Base-by-base conservation (phyloP, 257 asterid genomes). In the Nicotiana attenuata region DNA sequence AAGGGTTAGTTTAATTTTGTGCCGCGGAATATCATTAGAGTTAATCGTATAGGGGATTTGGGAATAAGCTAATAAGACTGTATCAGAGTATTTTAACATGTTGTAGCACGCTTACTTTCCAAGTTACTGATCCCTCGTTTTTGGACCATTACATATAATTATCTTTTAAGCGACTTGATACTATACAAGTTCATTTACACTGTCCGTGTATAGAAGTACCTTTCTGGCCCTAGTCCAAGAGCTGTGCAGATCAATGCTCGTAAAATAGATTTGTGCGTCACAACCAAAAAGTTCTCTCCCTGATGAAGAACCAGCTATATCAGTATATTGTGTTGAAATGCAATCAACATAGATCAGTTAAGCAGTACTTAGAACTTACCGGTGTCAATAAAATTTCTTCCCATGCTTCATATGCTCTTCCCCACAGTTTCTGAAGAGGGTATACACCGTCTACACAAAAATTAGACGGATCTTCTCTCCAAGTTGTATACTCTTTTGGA, bases 231-330 rank as follows among this genome's bases (percentile, higher is more conserved):
- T 7, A 93, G 89, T 67, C 97, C 97, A 71, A 93, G 97, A 87
- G 95, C 97, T 19, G 93, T 89, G 90, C 97, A 93, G 86, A 93
- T 91, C 89, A 93, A 76, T 35, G 97, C 97, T 89, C 97, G 92
- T 85, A 93, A 81, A 71, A 93, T 90, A 31, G 97, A 93, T 86
- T 93, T 93, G 86, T 93, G 97, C 53, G 97, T 89, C 57, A 91
- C 93, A 47, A 93, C 97, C 93, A 93, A 85, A 84, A 90, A 90
- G 75, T 84, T 87, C 76, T 92, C 97, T 84, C 97, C 97, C 97
- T 93, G 89, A 71, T 73, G 28, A 52, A 78, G 31, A 56, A 52
- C 56, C 55, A 28, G 17, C 24, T 59, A 35, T 60, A n/a, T 53
- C 2, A 67, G 50, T 67, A 82, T 16, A 50, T 28, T 35, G 14